These are phyloP conservation scores for Cyberlindnera japonica DNA, from an alignment of 805 yeast genomes.

Conservation along the genomic window DNA sequence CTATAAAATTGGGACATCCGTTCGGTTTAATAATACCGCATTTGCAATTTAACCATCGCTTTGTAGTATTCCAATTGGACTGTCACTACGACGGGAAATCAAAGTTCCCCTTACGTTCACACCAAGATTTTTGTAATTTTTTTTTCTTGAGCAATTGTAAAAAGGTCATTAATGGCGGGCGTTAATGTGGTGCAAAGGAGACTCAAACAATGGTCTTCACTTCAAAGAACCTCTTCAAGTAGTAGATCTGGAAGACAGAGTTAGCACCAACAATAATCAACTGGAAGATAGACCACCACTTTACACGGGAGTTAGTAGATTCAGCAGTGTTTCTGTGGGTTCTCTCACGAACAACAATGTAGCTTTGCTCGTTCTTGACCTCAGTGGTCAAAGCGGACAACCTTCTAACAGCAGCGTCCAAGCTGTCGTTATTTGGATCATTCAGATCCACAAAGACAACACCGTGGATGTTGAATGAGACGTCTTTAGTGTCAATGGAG, in stretches of 20 bases:
- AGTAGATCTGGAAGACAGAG: conserved; percentile 90
- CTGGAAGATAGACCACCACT: conserved; percentile 97
- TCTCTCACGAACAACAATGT: conserved; percentile 93
- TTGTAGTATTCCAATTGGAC: too few species aligned
- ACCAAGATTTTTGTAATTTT: too few species aligned
- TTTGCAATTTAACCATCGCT: too few species aligned
- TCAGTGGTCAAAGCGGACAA: conserved; percentile 75
- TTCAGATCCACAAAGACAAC: conserved; percentile 80
- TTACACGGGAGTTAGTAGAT: conserved; percentile 92
- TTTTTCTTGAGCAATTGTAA: too few species aligned
- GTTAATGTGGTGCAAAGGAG: background rate
- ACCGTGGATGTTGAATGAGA: conserved; percentile 93
- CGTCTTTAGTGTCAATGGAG: conserved; percentile 74
- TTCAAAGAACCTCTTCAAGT: conserved; percentile 92
- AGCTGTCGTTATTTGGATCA: conserved; percentile 68
- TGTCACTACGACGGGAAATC: too few species aligned
- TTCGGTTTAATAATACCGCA: too few species aligned
- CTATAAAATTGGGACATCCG: too few species aligned
- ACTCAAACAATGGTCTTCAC: conserved; percentile 80
- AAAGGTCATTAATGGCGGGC: background rate
- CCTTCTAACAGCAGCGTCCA: conserved; percentile 80
- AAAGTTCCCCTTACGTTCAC: too few species aligned
- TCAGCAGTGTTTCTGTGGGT: conserved; percentile 98
- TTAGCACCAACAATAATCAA: conserved; percentile 78
- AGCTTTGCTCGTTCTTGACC: conserved; percentile 86